These are phyloP conservation scores for Luzula sylvatica DNA, from an alignment of 176 grass and related monocot species.

Conservation along the genomic window DNA sequence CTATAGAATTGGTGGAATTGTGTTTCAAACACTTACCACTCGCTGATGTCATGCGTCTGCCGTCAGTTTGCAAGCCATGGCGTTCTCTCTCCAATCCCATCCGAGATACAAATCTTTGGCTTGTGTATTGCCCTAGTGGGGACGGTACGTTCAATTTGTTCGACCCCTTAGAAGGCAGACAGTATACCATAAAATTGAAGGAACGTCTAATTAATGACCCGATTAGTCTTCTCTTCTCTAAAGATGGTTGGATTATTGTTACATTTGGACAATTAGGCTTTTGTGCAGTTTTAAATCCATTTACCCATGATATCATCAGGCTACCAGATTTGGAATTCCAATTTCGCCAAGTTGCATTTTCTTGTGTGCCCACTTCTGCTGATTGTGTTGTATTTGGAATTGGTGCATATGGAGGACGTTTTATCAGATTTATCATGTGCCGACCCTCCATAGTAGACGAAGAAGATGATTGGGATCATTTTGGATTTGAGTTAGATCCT, in stretches of 20 bases:
- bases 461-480: background rate
- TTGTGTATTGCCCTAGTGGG: slow-evolving; percentile 2
- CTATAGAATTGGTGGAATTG: slow-evolving; percentile 9
- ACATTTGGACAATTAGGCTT: background rate
- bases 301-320: background rate
- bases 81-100: background rate
- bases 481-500: background rate
- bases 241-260: slow-evolving; percentile 17
- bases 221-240: slow-evolving; percentile 16
- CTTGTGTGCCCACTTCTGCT: slow-evolving; percentile 4
- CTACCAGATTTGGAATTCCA: background rate
- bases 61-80: slow-evolving; percentile 17
- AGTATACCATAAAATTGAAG: background rate
- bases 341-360: background rate
- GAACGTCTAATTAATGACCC: background rate
- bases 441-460: background rate
- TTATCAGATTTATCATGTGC: background rate
- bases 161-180: background rate
- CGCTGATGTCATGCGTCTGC: background rate
- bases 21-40: slow-evolving; percentile 3
- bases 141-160: background rate
- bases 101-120: background rate
- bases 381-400: slow-evolving; percentile 2
- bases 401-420: background rate
- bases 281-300: slow-evolving; percentile 12